phyloP scores from a whole-genome alignment of 352 stramenopile genomes.

The Globisporangium sylvaticum region DNA sequence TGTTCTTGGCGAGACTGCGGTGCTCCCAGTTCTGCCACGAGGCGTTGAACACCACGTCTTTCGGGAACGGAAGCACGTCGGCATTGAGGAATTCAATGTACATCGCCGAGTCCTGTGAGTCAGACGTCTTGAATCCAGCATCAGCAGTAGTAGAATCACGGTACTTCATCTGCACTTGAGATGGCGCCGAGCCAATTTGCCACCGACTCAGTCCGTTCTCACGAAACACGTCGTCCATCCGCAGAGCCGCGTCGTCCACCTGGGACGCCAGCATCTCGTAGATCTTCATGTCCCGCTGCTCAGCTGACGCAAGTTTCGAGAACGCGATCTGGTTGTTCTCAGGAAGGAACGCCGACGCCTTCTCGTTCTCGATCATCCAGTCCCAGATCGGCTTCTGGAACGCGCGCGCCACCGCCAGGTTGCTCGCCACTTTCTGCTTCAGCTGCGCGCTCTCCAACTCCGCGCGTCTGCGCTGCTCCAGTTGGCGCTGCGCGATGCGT shows the following conservation, averaged over 20 bases:
- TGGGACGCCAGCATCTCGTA: constrained; percentile 1
- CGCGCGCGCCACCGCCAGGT: not conserved
- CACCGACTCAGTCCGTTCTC: not conserved
- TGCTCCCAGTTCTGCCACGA: constrained; percentile 6
- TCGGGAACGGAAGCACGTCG: not conserved
- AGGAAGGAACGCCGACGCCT: not conserved
- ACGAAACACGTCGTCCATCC: constrained; percentile 1
- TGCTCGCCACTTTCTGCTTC: not conserved
- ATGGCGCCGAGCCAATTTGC: not conserved
- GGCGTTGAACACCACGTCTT: not conserved
- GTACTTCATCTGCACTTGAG: not conserved
- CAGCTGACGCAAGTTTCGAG: not conserved
- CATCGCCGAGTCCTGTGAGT: not conserved
- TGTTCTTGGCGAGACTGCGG: constrained; percentile 4
- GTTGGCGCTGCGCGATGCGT: not conserved
- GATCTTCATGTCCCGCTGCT: not conserved
- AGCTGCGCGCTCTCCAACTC: not conserved
- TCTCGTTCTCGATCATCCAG: not conserved
- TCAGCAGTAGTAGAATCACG: too few relatives aligned
- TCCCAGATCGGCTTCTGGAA: not conserved
- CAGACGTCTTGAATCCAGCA: not conserved
- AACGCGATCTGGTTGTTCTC: not conserved
- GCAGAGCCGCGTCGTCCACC: not conserved
- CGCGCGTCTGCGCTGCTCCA: not conserved
- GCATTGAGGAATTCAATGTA: constrained; percentile 8